These are phyloP conservation scores for Malassezia dermatis DNA, from an alignment of 1,284 basidiomycete species.

Conservation along the genomic window DNA sequence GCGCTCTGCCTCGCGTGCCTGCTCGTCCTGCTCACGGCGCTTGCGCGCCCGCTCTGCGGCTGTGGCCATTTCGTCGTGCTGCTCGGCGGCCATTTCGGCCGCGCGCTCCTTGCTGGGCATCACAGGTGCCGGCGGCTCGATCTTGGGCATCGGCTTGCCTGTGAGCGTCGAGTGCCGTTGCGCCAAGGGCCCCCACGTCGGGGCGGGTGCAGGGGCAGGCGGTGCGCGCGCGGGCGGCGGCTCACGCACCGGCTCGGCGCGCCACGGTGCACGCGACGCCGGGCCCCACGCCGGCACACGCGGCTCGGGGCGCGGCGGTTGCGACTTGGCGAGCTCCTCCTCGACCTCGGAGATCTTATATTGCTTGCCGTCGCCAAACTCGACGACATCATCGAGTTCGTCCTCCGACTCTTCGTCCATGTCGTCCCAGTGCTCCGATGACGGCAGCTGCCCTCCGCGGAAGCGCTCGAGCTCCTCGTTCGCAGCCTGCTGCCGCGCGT, in stretches of 20 bases:
- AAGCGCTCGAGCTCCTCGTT: constrained; percentile 40
- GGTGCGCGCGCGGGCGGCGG: not conserved
- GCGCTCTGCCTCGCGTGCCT: constrained; percentile 27
- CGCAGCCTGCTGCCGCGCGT: constrained; percentile 21
- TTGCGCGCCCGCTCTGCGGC: constrained; percentile 41
- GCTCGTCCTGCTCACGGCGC: constrained; percentile 41
- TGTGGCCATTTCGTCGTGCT: constrained; percentile 31
- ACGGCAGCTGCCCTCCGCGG: constrained; percentile 29
- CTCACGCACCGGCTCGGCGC: not conserved
- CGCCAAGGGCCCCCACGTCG: constrained; percentile 39
- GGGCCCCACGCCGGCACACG: constrained; percentile 10
- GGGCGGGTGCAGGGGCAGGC: not conserved
- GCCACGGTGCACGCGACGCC: not conserved
- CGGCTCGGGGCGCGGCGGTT: not conserved
- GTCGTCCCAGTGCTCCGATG: constrained; percentile 44
- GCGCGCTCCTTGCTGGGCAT: constrained; percentile 1
- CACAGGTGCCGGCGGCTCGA: constrained; percentile 11
- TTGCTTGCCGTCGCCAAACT: constrained; percentile 44
- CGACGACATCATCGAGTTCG: constrained; percentile 42
- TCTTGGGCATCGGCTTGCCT: constrained; percentile 19
- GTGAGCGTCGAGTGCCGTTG: constrained; percentile 21
- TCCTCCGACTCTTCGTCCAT: constrained; percentile 40
- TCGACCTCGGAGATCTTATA: constrained; percentile 40
- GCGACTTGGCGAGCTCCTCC: not conserved
- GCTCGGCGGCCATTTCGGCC: constrained; percentile 17